A percentile compares a stretch with the other conserved stretches of the same genome.
phyloP scores from a whole-genome alignment of 2,329 filamentous ascomycete species.

The Gliomastix tumulicola region DNA sequence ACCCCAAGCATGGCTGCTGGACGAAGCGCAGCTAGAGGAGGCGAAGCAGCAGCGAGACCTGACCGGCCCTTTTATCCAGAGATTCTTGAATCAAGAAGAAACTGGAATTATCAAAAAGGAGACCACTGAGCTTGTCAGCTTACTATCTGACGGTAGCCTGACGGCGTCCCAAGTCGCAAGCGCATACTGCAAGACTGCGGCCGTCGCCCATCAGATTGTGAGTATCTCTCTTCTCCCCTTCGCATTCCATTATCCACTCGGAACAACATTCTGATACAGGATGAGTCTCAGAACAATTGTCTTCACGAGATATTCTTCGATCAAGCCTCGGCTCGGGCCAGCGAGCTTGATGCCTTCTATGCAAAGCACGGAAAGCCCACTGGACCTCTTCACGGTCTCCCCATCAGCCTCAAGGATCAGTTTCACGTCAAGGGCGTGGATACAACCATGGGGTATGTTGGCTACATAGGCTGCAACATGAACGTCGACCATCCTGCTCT shows the following conservation, averaged over 20 bases:
- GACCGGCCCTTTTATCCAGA: too few species aligned
- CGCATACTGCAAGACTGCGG: constrained; percentile 11
- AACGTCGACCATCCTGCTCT: constrained; percentile 59
- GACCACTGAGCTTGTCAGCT: not conserved
- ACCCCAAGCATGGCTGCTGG: too few species aligned
- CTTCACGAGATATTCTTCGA: constrained; percentile 16
- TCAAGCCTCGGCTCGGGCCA: not conserved
- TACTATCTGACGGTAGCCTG: not conserved
- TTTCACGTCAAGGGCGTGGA: constrained; percentile 80
- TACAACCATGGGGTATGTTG: constrained; percentile 60
- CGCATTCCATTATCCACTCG: not conserved
- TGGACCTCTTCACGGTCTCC: constrained; percentile 83
- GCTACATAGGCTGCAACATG: constrained; percentile 36
- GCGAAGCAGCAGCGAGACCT: too few species aligned
- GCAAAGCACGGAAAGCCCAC: constrained; percentile 48
- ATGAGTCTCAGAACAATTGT: constrained; percentile 24
- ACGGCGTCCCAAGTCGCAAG: not conserved
- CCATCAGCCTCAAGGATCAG: constrained; percentile 76
- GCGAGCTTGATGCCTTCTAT: not conserved
- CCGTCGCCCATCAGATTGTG: constrained; percentile 22
- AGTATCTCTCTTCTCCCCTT: not conserved
- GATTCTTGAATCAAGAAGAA: too few species aligned
- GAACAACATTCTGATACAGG: not conserved
- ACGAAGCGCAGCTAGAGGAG: too few species aligned
- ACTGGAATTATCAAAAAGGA: too few species aligned